phyloP scores from a whole-genome alignment of 768 basidiomycete species.

The Ramaria rubella region DNA sequence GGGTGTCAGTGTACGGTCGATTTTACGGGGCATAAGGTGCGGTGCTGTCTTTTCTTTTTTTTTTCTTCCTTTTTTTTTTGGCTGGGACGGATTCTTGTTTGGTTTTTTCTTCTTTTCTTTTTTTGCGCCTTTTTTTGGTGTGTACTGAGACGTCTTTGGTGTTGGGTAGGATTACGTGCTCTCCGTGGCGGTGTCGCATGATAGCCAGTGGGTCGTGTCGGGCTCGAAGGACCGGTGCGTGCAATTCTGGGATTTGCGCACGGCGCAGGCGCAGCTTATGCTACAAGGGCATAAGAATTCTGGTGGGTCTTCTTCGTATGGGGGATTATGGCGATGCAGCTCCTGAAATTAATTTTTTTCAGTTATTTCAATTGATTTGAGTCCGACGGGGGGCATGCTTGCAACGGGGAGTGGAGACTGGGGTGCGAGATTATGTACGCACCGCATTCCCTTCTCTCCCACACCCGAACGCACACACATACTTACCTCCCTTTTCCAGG shows the following conservation, averaged over 20 bases:
- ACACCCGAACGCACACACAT: background rate
- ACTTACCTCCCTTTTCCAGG: background rate
- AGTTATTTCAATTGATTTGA: constrained; percentile 71
- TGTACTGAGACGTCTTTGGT: constrained; percentile 4
- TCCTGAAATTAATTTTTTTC: background rate
- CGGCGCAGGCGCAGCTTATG: constrained; percentile 83
- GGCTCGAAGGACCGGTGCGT: constrained; percentile 96
- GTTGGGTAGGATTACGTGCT: constrained; percentile 68
- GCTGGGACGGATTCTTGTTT: constrained; percentile 2
- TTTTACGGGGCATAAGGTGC: constrained; percentile 81
- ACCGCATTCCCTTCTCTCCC: too few relatives aligned
- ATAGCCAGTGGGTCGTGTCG: constrained; percentile 91
- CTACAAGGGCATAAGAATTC: constrained; percentile 69
- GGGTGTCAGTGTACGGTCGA: constrained; percentile 65
- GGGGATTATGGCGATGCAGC: background rate
- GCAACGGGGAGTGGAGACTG: constrained; percentile 71
- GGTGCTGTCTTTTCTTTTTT: constrained; percentile 16
- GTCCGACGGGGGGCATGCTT: constrained; percentile 50
- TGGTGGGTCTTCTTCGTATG: constrained; percentile 19
- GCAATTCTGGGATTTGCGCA: constrained; percentile 84
- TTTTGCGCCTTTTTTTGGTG: background rate
- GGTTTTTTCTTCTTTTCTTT: constrained; percentile 19
- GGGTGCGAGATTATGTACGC: constrained; percentile 62
- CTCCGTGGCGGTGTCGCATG: constrained; percentile 76
- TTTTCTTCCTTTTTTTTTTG: background rate